Evolutionary conservation across 2,329 filamentous ascomycete species (phyloP).

Genomic region (Cladosporium sp.): DNA sequence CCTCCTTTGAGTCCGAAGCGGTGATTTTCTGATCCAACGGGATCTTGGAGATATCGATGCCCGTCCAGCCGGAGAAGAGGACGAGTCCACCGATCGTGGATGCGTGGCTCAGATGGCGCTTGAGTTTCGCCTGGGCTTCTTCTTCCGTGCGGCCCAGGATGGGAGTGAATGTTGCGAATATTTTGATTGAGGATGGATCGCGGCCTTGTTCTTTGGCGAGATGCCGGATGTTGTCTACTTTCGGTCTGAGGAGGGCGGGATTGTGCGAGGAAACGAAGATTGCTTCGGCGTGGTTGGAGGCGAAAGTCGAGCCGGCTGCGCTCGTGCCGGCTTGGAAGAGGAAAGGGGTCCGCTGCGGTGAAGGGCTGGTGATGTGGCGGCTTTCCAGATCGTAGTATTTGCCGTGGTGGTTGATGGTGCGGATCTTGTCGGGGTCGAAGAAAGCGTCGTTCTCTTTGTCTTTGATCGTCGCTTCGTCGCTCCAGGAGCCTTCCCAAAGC

Average conservation of each 20-base stretch:
- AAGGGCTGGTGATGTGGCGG: slow-evolving; percentile 41
- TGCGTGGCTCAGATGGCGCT: slow-evolving; percentile 50
- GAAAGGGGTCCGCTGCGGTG: slow-evolving; percentile 38
- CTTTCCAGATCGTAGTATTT: slow-evolving; percentile 49
- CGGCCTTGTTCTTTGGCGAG: slow-evolving; percentile 48
- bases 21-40: slow-evolving; percentile 56
- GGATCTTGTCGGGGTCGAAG: slow-evolving; percentile 55
- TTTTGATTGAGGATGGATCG: slow-evolving; percentile 54
- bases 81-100: slow-evolving; percentile 53
- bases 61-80: slow-evolving; percentile 56
- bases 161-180: slow-evolving; percentile 39
- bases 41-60: slow-evolving; percentile 56
- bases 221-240: slow-evolving; percentile 51
- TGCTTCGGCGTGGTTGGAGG: slow-evolving; percentile 55
- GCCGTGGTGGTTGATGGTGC: slow-evolving; percentile 58
- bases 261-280: slow-evolving; percentile 57
- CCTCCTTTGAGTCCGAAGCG: slow-evolving; percentile 51
- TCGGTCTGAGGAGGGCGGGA: slow-evolving; percentile 45
- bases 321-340: slow-evolving; percentile 56
- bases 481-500: slow-evolving; percentile 53
- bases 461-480: slow-evolving; percentile 52
- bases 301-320: slow-evolving; percentile 53
- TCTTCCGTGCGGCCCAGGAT: slow-evolving; percentile 34
- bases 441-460: slow-evolving; percentile 54
- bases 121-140: slow-evolving; percentile 51